Evolutionary conservation across 2,329 filamentous ascomycete species (phyloP).

Genomic region (Aspergillus glaucus): DNA sequence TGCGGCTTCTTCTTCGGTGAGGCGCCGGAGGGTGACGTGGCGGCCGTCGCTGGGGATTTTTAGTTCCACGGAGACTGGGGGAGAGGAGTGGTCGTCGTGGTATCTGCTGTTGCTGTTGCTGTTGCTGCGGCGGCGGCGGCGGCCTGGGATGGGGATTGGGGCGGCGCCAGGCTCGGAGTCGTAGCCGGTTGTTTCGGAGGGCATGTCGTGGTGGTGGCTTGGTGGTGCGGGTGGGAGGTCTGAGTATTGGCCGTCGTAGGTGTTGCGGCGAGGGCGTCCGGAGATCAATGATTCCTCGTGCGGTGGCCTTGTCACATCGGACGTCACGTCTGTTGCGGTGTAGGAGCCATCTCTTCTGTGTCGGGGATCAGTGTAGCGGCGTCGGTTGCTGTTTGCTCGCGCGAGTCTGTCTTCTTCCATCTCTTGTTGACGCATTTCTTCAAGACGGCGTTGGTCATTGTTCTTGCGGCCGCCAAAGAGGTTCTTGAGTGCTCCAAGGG

Average conservation of each 20-base stretch:
- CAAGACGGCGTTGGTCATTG: slow-evolving; percentile 55
- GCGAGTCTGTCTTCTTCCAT: slow-evolving; percentile 48
- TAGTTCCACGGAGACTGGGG: slow-evolving; percentile 59
- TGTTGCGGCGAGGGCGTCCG: slow-evolving; percentile 25
- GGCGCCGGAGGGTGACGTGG: slow-evolving; percentile 55
- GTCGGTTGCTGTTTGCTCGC: slow-evolving; percentile 51
- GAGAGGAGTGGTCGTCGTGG: slow-evolving; percentile 43
- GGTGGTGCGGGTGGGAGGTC: slow-evolving; percentile 38
- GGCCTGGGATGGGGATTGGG: slow-evolving; percentile 27
- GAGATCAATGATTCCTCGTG: slow-evolving; percentile 30
- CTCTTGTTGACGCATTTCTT: slow-evolving; percentile 46
- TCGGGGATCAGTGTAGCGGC: slow-evolving; percentile 55
- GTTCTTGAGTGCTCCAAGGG: slow-evolving; percentile 53
- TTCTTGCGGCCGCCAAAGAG: slow-evolving; percentile 56
- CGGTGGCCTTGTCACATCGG: slow-evolving; percentile 27
- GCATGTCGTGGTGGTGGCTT: slow-evolving; percentile 33
- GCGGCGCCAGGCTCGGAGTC: slow-evolving; percentile 26
- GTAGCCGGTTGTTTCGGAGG: slow-evolving; percentile 26
- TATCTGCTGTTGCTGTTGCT: slow-evolving; percentile 28
- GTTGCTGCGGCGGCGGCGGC: slow-evolving; percentile 25
- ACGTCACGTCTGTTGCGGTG: slow-evolving; percentile 32
- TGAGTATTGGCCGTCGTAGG: slow-evolving; percentile 22
- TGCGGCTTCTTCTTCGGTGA: slow-evolving; percentile 58
- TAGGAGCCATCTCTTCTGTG: slow-evolving; percentile 26
- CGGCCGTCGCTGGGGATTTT: slow-evolving; percentile 60